Percentiles rank a stretch among this genome's conserved stretches.
phyloP scores from a whole-genome alignment of 176 grass and related monocot species.

The Zea mays region DNA sequence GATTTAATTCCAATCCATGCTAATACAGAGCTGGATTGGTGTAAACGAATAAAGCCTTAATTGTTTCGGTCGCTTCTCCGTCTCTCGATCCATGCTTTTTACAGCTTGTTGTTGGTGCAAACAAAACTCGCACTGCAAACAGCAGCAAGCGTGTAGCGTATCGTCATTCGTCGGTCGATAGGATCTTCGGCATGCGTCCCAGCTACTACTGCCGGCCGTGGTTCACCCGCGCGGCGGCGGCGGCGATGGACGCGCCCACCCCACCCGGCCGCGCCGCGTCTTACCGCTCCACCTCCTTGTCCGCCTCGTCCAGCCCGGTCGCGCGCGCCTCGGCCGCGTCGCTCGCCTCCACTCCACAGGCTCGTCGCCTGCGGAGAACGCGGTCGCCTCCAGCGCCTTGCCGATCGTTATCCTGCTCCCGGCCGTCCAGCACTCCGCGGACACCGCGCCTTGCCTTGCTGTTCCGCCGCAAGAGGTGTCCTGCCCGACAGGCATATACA shows the following conservation, averaged over 20 bases:
- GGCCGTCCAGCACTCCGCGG: not conserved
- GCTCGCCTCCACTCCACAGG: constrained; percentile 41
- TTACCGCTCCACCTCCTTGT: constrained; percentile 48
- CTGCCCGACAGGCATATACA: constrained; percentile 2
- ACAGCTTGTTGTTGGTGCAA: not conserved
- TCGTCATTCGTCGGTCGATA: too few relatives aligned
- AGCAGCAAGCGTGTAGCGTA: not conserved
- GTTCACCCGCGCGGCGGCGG: constrained; percentile 51
- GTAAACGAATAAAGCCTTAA: too few relatives aligned
- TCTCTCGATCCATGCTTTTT: not conserved
- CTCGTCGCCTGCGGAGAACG: constrained; percentile 35
- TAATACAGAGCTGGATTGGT: too few relatives aligned
- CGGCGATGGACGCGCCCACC: constrained; percentile 35
- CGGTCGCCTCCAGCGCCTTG: constrained; percentile 51
- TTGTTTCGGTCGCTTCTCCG: not conserved
- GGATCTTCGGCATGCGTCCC: not conserved
- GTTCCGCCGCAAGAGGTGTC: not conserved
- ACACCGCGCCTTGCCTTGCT: not conserved
- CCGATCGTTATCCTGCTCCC: constrained; percentile 49
- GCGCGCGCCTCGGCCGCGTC: constrained; percentile 43
- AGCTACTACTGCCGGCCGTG: constrained; percentile 22
- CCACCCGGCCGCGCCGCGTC: constrained; percentile 47
- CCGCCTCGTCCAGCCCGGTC: constrained; percentile 13
- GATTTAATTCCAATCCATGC: too few relatives aligned
- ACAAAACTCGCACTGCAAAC: not conserved